Conservation (phyloP, 352 stramenopile species). For the Blastocystis sp. region DNA sequence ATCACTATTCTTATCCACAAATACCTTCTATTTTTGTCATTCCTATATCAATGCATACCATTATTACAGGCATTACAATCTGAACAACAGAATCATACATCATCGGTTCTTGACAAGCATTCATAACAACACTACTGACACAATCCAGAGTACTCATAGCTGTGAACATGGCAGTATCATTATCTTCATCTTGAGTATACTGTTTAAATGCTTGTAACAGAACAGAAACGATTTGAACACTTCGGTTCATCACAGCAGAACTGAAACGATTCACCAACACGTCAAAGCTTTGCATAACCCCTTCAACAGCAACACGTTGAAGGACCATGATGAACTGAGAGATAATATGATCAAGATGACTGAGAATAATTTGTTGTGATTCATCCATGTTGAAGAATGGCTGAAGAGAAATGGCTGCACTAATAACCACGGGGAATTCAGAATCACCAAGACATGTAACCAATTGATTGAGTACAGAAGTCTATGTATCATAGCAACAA, state of each 20-base stretch:
- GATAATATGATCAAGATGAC: neutral
- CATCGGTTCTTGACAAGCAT: neutral
- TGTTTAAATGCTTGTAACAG: conserved; percentile 15
- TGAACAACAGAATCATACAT: conserved; percentile 26
- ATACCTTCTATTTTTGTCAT: neutral
- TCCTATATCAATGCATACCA: neutral
- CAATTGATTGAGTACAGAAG: neutral
- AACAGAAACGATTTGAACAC: neutral
- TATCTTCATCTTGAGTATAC: conserved; percentile 55
- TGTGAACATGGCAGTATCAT: conserved; percentile 48
- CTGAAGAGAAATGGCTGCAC: conserved; percentile 19
- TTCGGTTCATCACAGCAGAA: neutral
- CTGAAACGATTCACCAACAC: conserved; percentile 27
- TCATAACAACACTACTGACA: conserved; percentile 24
- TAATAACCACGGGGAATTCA: conserved; percentile 54
- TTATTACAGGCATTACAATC: conserved; percentile 10
- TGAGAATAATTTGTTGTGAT: neutral
- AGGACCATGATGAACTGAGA: neutral
- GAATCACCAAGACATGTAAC: conserved; percentile 12
- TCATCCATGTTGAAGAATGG: neutral
- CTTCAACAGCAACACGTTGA: conserved; percentile 40
- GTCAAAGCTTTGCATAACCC: conserved; percentile 48
- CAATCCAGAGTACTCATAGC: conserved; percentile 52
- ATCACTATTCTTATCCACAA: conserved; percentile 19
- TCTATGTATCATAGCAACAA: neutral